Conservation (phyloP, 176 grass and related monocot species). For the Melocanna baccifera region DNA sequence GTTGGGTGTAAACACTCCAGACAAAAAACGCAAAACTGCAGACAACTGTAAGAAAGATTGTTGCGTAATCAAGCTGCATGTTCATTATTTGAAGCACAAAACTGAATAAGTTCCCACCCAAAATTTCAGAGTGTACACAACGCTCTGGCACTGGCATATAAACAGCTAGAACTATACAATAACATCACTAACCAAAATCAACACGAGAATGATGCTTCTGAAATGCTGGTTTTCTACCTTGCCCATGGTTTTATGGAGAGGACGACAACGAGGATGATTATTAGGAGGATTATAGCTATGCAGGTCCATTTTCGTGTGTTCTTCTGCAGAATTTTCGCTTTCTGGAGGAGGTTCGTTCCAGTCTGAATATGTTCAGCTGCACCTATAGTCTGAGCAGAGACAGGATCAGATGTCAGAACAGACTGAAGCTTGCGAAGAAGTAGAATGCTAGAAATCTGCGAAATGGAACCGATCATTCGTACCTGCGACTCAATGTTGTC, state of each 20-base stretch:
- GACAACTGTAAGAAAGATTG: neutral
- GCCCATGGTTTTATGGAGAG: constrained; percentile 53
- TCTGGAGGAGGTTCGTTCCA: constrained; percentile 48
- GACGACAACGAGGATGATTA: constrained; percentile 47
- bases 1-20: neutral
- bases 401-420: constrained; percentile 16
- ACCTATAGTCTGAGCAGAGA: constrained; percentile 53
- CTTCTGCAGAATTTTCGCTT: constrained; percentile 60
- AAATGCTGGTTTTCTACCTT: constrained; percentile 20
- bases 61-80: neutral
- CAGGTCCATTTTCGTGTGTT: constrained; percentile 78
- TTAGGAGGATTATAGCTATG: constrained; percentile 57
- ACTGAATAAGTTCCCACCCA: neutral
- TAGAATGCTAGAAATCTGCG: neutral
- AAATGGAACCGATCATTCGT: neutral
- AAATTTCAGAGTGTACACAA: neutral
- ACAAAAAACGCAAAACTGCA: neutral
- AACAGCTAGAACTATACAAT: constrained; percentile 8
- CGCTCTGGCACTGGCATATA: neutral
- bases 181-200: neutral
- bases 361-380: constrained; percentile 52
- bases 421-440: neutral
- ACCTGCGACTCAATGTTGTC: constrained; percentile 76
- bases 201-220: neutral
- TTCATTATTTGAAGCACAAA: neutral